A percentile compares a stretch with the other conserved stretches of the same genome.
phyloP scores from a whole-genome alignment of 2,329 filamentous ascomycete species.

The Orbilia oligospora region DNA sequence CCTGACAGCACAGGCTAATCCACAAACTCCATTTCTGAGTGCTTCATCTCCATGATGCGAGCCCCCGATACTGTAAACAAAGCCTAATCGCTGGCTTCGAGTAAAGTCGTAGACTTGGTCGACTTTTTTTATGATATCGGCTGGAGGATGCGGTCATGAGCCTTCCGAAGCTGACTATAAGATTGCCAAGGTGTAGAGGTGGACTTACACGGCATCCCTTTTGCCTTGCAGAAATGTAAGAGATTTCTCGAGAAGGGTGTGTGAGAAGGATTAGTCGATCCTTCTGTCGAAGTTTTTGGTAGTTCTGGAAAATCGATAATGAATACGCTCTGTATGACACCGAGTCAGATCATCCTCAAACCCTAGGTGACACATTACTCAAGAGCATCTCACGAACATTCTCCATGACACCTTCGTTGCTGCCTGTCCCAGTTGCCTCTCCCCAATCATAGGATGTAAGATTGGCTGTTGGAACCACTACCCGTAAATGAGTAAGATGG shows the following conservation, averaged over 20 bases:
- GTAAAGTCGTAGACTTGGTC: conserved; percentile 85
- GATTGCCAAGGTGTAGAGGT: not conserved
- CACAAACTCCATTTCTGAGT: conserved; percentile 76
- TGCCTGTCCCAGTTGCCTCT: conserved; percentile 70
- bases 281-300: conserved; percentile 62
- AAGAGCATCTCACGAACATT: conserved; percentile 73
- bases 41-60: conserved; percentile 70
- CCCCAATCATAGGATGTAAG: conserved; percentile 91
- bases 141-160: conserved; percentile 9
- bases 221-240: conserved; percentile 63
- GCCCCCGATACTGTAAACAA: conserved; percentile 84
- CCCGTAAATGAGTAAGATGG: conserved; percentile 78
- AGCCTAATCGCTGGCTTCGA: conserved; percentile 78
- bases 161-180: not conserved
- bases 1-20: conserved; percentile 78
- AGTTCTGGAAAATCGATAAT: conserved; percentile 88
- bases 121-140: conserved; percentile 75
- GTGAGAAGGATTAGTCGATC: conserved; percentile 38
- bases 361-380: conserved; percentile 49
- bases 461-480: conserved; percentile 91
- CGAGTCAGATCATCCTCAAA: conserved; percentile 42
- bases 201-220: conserved; percentile 59
- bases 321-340: conserved; percentile 77
- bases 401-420: conserved; percentile 78
- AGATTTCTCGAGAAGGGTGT: conserved; percentile 63